Conservation (phyloP, 2,329 filamentous ascomycete species). For the Neurospora sp. region DNA sequence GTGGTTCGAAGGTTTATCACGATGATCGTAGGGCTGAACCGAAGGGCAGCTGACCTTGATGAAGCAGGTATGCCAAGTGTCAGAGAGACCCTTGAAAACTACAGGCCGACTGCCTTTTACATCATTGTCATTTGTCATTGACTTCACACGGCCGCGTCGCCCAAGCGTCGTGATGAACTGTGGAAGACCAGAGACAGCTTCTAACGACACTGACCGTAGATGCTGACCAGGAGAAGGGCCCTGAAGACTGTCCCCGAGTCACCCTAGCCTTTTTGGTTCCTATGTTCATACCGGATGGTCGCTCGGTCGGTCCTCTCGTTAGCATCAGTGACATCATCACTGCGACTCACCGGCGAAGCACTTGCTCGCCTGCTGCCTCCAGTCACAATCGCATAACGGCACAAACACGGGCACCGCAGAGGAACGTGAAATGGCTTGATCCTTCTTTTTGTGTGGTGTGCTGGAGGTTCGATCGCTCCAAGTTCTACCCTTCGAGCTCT, state of each 20-base stretch:
- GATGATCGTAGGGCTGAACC: not conserved
- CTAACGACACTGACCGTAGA: not conserved
- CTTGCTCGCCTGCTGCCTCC: not conserved
- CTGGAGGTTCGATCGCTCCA: not conserved
- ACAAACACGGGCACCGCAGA: not conserved
- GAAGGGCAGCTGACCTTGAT: not conserved
- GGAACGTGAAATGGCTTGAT: not conserved
- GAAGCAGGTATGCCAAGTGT: not conserved
- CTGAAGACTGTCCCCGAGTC: not conserved
- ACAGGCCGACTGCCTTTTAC: not conserved
- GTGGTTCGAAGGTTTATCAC: not conserved
- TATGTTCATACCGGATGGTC: not conserved
- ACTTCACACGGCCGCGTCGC: not conserved
- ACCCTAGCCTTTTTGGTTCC: not conserved
- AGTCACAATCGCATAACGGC: not conserved
- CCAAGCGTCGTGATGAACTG: not conserved
- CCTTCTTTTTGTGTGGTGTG: not conserved
- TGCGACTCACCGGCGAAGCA: not conserved
- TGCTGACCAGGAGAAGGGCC: not conserved
- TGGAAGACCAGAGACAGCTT: not conserved
- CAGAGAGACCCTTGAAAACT: not conserved
- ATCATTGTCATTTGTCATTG: not conserved
- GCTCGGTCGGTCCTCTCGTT: not conserved
- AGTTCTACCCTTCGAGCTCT: not conserved
- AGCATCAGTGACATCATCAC: not conserved